phyloP scores from a whole-genome alignment of 2,329 filamentous ascomycete genomes.

The Thielaviopsis ethacetica region DNA sequence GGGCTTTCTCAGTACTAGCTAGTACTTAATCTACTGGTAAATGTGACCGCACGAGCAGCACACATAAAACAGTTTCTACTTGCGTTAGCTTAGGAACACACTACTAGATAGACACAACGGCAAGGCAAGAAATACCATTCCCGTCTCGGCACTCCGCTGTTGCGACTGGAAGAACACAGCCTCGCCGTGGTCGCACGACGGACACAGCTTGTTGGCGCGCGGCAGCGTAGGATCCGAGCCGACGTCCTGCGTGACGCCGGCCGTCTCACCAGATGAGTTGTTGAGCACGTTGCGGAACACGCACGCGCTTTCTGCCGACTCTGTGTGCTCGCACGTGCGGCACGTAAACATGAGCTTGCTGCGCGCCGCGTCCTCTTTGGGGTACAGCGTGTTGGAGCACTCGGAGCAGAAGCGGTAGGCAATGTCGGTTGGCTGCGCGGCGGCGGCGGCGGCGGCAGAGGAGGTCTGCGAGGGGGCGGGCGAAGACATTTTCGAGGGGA shows the following conservation, averaged over 20 bases:
- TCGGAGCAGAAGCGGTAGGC: conserved; percentile 97
- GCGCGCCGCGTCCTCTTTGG: conserved; percentile 75
- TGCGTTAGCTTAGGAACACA: too few species aligned
- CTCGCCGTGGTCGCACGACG: conserved; percentile 69
- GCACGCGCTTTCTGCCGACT: conserved; percentile 72
- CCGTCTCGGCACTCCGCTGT: conserved; percentile 88
- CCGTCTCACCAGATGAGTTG: conserved; percentile 83
- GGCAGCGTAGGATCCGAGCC: conserved; percentile 96
- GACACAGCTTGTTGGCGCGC: conserved; percentile 71
- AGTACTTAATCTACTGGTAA: conserved; percentile 35
- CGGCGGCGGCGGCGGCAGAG: conserved; percentile 22
- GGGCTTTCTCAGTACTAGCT: not conserved
- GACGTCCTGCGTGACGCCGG: conserved; percentile 94
- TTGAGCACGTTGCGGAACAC: conserved; percentile 92
- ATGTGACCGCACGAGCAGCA: conserved; percentile 90
- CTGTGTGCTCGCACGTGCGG: conserved; percentile 84
- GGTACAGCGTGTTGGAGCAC: conserved; percentile 97
- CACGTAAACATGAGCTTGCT: conserved; percentile 88
- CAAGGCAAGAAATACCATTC: conserved; percentile 58
- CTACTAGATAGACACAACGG: not conserved
- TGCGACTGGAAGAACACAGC: conserved; percentile 99
- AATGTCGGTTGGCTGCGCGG: conserved; percentile 56
- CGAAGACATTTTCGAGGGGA: conserved; percentile 32
- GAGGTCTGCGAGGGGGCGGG: conserved; percentile 16
- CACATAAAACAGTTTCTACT: conserved; percentile 78